Evolutionary conservation across 2,329 filamentous ascomycete genomes (phyloP), one percentile per base, ranked within the genome.

Genomic region (Pezicula neosporulosa): DNA sequence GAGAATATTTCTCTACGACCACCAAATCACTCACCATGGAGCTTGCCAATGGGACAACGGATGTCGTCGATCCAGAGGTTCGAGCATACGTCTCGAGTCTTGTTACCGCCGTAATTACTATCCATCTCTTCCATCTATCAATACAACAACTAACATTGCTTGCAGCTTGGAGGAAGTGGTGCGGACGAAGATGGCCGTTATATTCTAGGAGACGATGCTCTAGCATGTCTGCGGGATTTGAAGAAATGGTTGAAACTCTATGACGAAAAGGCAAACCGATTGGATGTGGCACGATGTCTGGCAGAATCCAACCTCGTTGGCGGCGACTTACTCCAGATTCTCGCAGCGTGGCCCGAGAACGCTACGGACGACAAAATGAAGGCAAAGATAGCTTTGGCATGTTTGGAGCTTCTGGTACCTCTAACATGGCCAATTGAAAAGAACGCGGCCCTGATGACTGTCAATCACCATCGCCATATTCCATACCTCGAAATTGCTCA

Each of bases 201-300:
- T 69, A 80, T 90, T 41, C 83, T 97, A 35, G 94, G 94, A 70
- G 93, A 97, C 70, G 93, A 97, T 66, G 93, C 92, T 12, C 77
- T 96, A 54, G 89, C 94, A 52, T 94, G 92, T 64, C 77, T 99
- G 51, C 91, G 93, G 56, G 94, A 99, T 71, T 79, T 99, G 49
- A 93, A 94, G 66, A 87, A 87, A 81, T 99, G 94, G 94, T 80
- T 99, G 60, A 91, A 90, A 61, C 83, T 96, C 56, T 94, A 94
- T 76, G 92, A 97, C 69, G 89, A 96, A 67, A 95, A 95, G 68
- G 84, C 87, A 58, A 95, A 96, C 67, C 87, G 93, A 59, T 87
- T 96, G 77, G 94, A 99, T 66, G 94, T 99, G 53, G 92, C 93
- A 55, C 82, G 94, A 71, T 97, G 91, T 68, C 77, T 97, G 60